Evolutionary conservation across 257 asterid species (phyloP).

Genomic region (Lycium barbarum): DNA sequence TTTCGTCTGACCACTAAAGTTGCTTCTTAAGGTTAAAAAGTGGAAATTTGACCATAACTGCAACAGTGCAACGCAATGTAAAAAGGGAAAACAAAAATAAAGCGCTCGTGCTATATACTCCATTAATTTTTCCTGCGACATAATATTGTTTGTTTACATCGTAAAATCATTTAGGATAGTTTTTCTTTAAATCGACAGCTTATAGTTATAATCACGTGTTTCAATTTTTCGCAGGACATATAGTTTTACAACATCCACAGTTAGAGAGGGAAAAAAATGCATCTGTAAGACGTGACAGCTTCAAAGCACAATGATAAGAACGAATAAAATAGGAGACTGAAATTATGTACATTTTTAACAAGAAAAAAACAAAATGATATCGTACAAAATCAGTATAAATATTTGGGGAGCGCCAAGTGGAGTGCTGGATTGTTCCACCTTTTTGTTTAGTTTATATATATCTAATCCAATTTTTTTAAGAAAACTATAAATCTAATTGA

Average conservation of each 20-base stretch:
- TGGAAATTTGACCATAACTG: neutral
- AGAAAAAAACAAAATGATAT: conserved; percentile 30
- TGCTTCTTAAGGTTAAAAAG: neutral
- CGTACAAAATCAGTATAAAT: conserved; percentile 25
- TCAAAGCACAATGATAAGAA: neutral
- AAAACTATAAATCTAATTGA: neutral
- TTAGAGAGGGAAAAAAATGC: neutral
- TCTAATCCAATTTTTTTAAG: neutral
- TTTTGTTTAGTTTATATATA: conserved; percentile 1
- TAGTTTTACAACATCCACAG: neutral
- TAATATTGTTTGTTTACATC: neutral
- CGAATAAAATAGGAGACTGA: conserved; percentile 24
- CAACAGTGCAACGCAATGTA: neutral
- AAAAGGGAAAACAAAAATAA: neutral
- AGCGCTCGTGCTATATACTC: too few species aligned
- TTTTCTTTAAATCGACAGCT: neutral
- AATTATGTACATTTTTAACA: conserved; percentile 19
- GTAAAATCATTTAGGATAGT: neutral
- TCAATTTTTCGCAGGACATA: neutral
- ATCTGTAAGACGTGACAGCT: conserved; percentile 22
- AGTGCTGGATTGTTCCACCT: conserved; percentile 41
- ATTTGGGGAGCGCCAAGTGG: conserved; percentile 30
- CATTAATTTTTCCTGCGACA: too few species aligned
- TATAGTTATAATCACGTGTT: neutral
- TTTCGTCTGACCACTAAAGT: conserved; percentile 16